Base-by-base conservation (phyloP, 441 rosid genomes). In the Erodium trifolium region DNA sequence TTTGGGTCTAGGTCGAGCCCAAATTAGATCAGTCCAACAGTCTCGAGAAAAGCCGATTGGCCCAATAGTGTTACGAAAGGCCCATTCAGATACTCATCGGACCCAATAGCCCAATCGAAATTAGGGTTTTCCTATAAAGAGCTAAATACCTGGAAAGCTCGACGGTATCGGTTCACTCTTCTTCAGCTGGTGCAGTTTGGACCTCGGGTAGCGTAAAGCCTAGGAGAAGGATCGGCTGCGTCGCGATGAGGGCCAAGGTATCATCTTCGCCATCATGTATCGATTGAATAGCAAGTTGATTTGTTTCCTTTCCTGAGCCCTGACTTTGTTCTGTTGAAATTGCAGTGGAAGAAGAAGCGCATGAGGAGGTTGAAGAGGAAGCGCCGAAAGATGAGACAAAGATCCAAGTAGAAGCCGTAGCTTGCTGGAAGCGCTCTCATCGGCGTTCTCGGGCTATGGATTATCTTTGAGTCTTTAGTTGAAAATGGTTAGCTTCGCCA, bases 331-430 rank as follows among this genome's bases (percentile, higher is more conserved):
- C 34, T 31, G 34, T 31, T 31, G 34, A 78, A 76, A 78, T 79
- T 79, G 76, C 82, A 88, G 97, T 89, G 95, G 97, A 91, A 91
- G 89, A 91, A 91, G 93, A 89, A 91, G 88, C 88, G 88, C 0
- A 88, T 91, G 95, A 91, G 97, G 80, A 88, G 95, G 76, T 77
- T 91, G 78, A 88, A 91, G 90, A 87, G 93, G 83, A 91, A 91
- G 85, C 91, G 97, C 83, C 71, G 97, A 79, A 91, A 88, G 92
- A 91, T 88, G 97, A 86, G 95, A 62, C 97, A 88, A 77, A 81
- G 94, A 82, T 90, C 97, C 6, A 90, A 87, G 88, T 91, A 91
- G 88, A 18, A 47, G 16, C 14, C 17, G 60, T 63, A 12, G 18
- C 60, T 14, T 8, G 8, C 14, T 43, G 29, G 34, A 19, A 60